Evolutionary conservation across 768 basidiomycete genomes (phyloP), one percentile per base, ranked within the genome.

Genomic region (Mycena sanguinolenta): DNA sequence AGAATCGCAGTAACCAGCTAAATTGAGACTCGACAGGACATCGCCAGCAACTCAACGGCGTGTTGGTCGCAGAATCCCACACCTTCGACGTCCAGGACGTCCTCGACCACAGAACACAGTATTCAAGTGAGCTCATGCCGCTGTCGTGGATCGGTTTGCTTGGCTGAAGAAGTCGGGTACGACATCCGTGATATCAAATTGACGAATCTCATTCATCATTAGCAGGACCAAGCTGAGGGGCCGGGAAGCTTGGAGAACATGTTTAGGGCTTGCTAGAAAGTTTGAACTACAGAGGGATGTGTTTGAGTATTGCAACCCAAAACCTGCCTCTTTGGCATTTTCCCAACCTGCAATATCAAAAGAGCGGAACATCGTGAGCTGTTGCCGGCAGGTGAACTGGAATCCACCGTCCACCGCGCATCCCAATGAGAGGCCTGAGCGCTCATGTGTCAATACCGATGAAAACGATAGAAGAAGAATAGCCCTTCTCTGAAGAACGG

Each of bases 261-360:
- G 62, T 63, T 63, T 50, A n/a, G 19, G 62, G 34, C 36, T 53
- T 53, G 62, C 19, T 38, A 21, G 62, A 39, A 34, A 38, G 62
- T 30, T 63, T 63, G 62, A 53, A n/a, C 62, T 63, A 63, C 62
- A 53, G 62, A 63, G 62, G 62, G 62, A 63, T 63, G 50, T 63
- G 62, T 63, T 63, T 36, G 62, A 53, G 49, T 63, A 63, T 32
- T 49, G 14, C 42, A 27, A 50, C 42, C 60, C 54, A 39, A 3
- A 39, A 14, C 39, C 8, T 39, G 39, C 9, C 39, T 39, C 39
- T 17, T 39, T 34, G 32, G n/a, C n/a, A n/a, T n/a, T n/a, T n/a
- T n/a, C n/a, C n/a, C 10, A 10, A 34, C 10, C 32, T 34, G 32
- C 32, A 34, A 34, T 5, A 4, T 34, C n/a, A n/a, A n/a, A n/a